Evolutionary conservation across 495 filamentous ascomycete species (phyloP).

Genomic region (Daldinia decipiens): DNA sequence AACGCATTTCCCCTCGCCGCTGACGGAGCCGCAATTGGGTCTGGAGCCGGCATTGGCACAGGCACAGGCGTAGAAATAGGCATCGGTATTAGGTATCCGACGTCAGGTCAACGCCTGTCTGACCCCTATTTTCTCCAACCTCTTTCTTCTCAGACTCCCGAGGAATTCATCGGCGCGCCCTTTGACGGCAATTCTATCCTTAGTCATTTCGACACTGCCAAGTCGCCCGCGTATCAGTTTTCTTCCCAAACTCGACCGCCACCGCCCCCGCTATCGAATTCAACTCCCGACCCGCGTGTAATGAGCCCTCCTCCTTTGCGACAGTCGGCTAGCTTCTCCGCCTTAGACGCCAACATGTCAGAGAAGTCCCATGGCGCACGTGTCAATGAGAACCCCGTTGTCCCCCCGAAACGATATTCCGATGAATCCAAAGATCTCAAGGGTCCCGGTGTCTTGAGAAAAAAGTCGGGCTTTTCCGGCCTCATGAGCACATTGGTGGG

Average conservation of each 20-base stretch:
- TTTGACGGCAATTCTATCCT: conserved; percentile 76
- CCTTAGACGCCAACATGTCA: conserved; percentile 59
- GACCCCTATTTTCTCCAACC: conserved; percentile 57
- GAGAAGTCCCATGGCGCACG: conserved; percentile 60
- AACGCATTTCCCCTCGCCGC: conserved; percentile 32
- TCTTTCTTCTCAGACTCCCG: conserved; percentile 69
- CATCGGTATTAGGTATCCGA: conserved; percentile 52
- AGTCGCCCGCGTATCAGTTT: conserved; percentile 54
- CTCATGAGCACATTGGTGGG: conserved; percentile 94
- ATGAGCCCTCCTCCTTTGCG: conserved; percentile 72
- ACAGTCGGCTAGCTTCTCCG: conserved; percentile 84
- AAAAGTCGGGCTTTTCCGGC: conserved; percentile 94
- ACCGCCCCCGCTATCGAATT: conserved; percentile 64
- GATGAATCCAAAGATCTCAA: conserved; percentile 77
- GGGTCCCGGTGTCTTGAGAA: conserved; percentile 69
- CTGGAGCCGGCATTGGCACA: conserved; percentile 30
- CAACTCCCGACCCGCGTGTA: conserved; percentile 65
- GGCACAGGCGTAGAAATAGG: conserved; percentile 26
- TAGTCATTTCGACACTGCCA: conserved; percentile 71
- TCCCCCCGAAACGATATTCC: conserved; percentile 80
- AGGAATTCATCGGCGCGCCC: conserved; percentile 76
- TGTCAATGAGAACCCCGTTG: conserved; percentile 67
- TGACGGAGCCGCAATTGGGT: conserved; percentile 37
- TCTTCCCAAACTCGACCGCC: conserved; percentile 59
- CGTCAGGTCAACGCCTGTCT: conserved; percentile 50